phyloP scores from a whole-genome alignment of 495 filamentous ascomycete species.

The Hypomontagnella monticulosa region DNA sequence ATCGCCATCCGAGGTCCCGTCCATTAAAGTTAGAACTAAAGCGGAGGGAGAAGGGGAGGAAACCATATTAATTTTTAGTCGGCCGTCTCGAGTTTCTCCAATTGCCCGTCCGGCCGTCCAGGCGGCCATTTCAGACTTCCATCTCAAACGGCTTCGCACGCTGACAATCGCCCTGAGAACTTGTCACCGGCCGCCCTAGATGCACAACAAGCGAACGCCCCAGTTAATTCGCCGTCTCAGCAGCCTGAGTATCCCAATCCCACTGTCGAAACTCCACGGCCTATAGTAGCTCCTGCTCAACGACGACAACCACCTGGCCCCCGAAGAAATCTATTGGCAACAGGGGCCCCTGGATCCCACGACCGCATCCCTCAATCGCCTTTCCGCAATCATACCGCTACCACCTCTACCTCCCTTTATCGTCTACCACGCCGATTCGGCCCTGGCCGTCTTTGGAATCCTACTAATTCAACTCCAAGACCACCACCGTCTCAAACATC shows the following conservation, averaged over 20 bases:
- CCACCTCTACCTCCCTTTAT: conserved; percentile 31
- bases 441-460: conserved; percentile 69
- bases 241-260: conserved; percentile 51
- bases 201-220: conserved; percentile 46
- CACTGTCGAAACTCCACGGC: conserved; percentile 35
- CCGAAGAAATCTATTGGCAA: conserved; percentile 48
- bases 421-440: conserved; percentile 50
- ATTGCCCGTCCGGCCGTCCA: conserved; percentile 49
- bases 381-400: conserved; percentile 55
- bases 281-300: conserved; percentile 30
- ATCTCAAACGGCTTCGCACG: conserved; percentile 59
- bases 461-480: conserved; percentile 69
- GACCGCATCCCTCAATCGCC: conserved; percentile 52
- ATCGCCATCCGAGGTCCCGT: conserved; percentile 2
- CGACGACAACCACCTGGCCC: conserved; percentile 49
- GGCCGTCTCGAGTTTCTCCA: conserved; percentile 25
- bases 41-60: conserved; percentile 34
- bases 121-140: conserved; percentile 49
- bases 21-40: conserved; percentile 29
- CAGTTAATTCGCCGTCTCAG: conserved; percentile 48
- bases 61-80: conserved; percentile 12
- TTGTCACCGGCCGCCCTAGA: conserved; percentile 52
- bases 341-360: conserved; percentile 42
- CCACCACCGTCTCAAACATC: conserved; percentile 42
- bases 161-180: conserved; percentile 45